Base-by-base conservation (phyloP, 2,329 filamentous ascomycete genomes). In the Hirsutella thompsonii region DNA sequence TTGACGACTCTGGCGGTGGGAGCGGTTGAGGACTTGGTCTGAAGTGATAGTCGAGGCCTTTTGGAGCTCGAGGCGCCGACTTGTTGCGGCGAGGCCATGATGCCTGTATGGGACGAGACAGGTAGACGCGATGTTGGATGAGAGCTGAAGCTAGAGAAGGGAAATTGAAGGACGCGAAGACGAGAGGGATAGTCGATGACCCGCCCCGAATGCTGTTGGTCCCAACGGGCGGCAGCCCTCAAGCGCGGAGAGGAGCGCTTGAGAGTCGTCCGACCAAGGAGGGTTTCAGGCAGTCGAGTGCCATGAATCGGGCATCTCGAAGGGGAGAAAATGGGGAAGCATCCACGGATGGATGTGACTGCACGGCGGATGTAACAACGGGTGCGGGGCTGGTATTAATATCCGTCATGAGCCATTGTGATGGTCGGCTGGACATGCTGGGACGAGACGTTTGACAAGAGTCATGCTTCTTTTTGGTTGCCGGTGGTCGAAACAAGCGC, bases 31-130 rank as follows among this genome's bases (percentile, higher is more conserved):
- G 69, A 61, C 50, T 70, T 72, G 51, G 67, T 76, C 52, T 74
- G 68, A 49, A 76, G 68, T 41, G 71, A 73, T 46, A 80, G 59
- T 52, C 73, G 66, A 3, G 76, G 76, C 53, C 68, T 67, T 61
- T 67, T 73, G 40, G 63, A 36, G 20, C 20, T n/a, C n/a, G n/a
- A n/a, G n/a, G n/a, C 40, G 20, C 39, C 42, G 2, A 42, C 26
- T 3, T n/a, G 26, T 6, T 43, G 46, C 37, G 5, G 59, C 56
- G 42, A 55, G 57, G 30, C 37, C 46, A 49, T 49, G 38, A 16
- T 18, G 8, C 14, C 8, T 16, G 32, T 8, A 13, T 6, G 8
- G 4, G 14, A 4, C 14, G 9, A 18, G 32, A 8, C n/a, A 9
- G 18, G n/a, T 16, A 3, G 32, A 18, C 42, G 32, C 29, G n/a